phyloP scores from a whole-genome alignment of 2,329 filamentous ascomycete species.

The Cladophialophora bantiana region DNA sequence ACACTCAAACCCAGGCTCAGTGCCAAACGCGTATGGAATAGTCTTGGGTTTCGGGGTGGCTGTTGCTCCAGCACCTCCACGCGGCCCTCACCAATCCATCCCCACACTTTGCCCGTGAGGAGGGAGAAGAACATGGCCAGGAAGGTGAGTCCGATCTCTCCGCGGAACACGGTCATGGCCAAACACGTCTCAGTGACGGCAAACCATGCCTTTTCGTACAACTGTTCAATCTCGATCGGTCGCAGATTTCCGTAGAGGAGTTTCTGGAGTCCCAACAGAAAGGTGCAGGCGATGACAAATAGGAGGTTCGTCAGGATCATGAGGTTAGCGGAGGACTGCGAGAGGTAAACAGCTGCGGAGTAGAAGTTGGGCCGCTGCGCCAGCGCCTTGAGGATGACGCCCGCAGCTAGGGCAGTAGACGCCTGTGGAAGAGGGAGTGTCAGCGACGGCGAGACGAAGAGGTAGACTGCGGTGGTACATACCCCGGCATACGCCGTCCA shows the following conservation, averaged over 20 bases:
- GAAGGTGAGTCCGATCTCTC: slow-evolving; percentile 93
- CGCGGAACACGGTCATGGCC: slow-evolving; percentile 97
- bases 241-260: slow-evolving; percentile 89
- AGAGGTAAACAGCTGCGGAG: slow-evolving; percentile 94
- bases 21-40: slow-evolving; percentile 85
- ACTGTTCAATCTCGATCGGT: slow-evolving; percentile 92
- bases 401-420: slow-evolving; percentile 82
- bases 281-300: slow-evolving; percentile 77
- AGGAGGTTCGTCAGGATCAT: slow-evolving; percentile 93
- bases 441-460: slow-evolving; percentile 12
- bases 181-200: slow-evolving; percentile 95
- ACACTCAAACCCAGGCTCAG: slow-evolving; percentile 80
- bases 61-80: slow-evolving; percentile 96
- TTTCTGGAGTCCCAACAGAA: slow-evolving; percentile 87
- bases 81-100: slow-evolving; percentile 94
- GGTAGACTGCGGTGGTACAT: slow-evolving; percentile 41
- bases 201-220: slow-evolving; percentile 98
- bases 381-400: slow-evolving; percentile 87
- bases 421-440: slow-evolving; percentile 58
- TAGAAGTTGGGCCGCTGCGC: slow-evolving; percentile 98
- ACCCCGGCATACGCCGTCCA: slow-evolving; percentile 61
- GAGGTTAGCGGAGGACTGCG: slow-evolving; percentile 93
- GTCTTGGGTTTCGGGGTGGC: slow-evolving; percentile 81
- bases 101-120: slow-evolving; percentile 95
- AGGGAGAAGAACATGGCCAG: slow-evolving; percentile 94